Base-by-base conservation (phyloP, 495 filamentous ascomycete genomes). In the Podospora didyma region DNA sequence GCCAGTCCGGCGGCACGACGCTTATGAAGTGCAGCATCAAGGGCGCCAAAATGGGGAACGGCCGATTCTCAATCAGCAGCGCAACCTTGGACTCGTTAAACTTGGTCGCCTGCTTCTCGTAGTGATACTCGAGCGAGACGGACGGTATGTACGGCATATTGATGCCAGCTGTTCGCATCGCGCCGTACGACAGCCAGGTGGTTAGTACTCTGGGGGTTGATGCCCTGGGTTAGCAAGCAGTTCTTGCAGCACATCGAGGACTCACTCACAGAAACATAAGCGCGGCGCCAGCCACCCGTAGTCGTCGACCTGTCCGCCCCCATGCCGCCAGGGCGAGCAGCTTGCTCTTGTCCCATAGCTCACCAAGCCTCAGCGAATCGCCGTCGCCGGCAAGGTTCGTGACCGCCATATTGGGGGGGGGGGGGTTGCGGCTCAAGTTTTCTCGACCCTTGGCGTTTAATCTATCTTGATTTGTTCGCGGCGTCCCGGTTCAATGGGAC, bases 1-100 rank as follows among this genome's bases (percentile, higher is more conserved):
- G 72, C 77, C 78, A 81, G 63, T 80, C 77, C 16, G 77, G 70
- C 3, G 78, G 78, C 2, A 81, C 76, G 24, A 81, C 76, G 9
- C 71, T 60, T 52, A 78, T 79, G 64, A 80, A 77, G 62, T 81
- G 77, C 0, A 80, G 69, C 59, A 79, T 72, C 5, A 78, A 58
- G 0, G 77, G 77, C 0, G 76, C 73, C 12, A 79, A 72, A 54
- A 72, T 68, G 0, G 75, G 61, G 17, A 69, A 63, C 0, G 70
- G 60, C 5, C 78, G 73, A 67, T 77, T 74, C 53, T 80, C 78
- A 57, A 80, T 74, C 1, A 80, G 69, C 22, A 80, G 72, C 24
- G 78, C 78, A 19, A 80, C 69, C 60, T 79, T 79, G 41, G 74
- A 74, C 39, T 58, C 61, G 61, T 79, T 80, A 69, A 68, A 77